Percentiles rank a stretch among this genome's conserved stretches.
Evolutionary conservation across 2,329 filamentous ascomycete species (phyloP).

Genomic region (Clarireedia paspali): DNA sequence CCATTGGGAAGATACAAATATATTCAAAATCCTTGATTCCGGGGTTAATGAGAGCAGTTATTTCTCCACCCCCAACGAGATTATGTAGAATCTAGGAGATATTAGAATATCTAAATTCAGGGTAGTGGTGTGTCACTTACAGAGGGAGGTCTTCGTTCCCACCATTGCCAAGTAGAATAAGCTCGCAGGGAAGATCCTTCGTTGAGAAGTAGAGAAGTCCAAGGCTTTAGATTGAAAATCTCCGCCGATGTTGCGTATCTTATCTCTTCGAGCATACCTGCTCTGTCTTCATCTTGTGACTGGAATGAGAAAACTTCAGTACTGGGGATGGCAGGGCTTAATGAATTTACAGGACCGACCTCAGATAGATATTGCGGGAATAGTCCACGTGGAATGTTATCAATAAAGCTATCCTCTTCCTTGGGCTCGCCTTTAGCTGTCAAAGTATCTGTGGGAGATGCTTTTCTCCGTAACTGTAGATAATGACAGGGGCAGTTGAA

Average conservation of each 20-base stretch:
- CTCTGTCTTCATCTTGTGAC: not conserved
- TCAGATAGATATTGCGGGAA: not conserved
- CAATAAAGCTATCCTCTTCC: not conserved
- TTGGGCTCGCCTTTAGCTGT: not conserved
- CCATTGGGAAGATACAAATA: constrained; percentile 60
- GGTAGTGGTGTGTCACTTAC: constrained; percentile 25
- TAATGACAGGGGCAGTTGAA: constrained; percentile 58
- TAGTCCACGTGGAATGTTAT: not conserved
- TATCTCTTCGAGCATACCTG: not conserved
- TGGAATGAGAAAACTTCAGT: constrained; percentile 1
- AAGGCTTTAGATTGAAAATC: constrained; percentile 35
- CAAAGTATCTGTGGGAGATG: not conserved
- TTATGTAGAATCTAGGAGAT: constrained; percentile 45
- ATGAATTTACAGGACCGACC: not conserved
- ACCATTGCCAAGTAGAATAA: constrained; percentile 62
- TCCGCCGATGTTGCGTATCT: not conserved
- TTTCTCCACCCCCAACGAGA: constrained; percentile 35
- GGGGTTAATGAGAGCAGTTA: constrained; percentile 30
- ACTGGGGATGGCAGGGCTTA: not conserved
- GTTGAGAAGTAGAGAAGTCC: constrained; percentile 61
- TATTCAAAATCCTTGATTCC: constrained; percentile 47
- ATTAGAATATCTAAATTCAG: constrained; percentile 6
- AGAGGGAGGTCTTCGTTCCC: constrained; percentile 46
- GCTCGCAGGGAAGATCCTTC: constrained; percentile 68
- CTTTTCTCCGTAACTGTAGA: constrained; percentile 36